Evolutionary conservation across 108 stramenopile genomes (phyloP).

Genomic region (Nitzschia sp.): DNA sequence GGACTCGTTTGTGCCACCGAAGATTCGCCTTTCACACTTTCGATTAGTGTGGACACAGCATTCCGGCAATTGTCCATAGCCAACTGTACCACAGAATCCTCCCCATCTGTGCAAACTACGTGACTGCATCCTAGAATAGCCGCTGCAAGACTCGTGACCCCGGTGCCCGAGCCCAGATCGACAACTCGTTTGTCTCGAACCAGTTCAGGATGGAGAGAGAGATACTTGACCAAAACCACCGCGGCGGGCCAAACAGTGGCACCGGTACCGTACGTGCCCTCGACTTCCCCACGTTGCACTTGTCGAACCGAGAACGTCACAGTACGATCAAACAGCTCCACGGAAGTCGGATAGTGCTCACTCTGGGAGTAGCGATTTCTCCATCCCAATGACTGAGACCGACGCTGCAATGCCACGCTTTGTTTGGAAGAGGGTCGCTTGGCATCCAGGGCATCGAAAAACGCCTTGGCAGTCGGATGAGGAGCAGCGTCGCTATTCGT

Average conservation of each 20-base stretch:
- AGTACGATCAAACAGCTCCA: neutral
- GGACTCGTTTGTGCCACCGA: neutral
- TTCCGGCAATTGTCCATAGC: conserved; percentile 60
- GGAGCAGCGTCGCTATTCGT: conserved; percentile 5
- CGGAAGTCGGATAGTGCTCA: conserved; percentile 53
- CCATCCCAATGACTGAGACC: conserved; percentile 59
- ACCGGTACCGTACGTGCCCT: conserved; percentile 88
- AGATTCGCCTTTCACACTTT: neutral
- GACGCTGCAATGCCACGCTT: conserved; percentile 31
- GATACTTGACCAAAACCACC: conserved; percentile 80
- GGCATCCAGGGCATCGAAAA: conserved; percentile 62
- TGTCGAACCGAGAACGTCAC: conserved; percentile 58
- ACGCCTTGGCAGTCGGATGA: conserved; percentile 60
- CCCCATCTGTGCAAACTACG: conserved; percentile 83
- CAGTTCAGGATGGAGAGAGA: conserved; percentile 51
- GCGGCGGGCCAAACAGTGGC: conserved; percentile 92
- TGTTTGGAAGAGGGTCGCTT: neutral
- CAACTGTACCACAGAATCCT: conserved; percentile 65
- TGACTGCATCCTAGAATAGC: conserved; percentile 69
- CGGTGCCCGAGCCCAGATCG: conserved; percentile 86
- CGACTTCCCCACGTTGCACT: conserved; percentile 79
- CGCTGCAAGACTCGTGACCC: conserved; percentile 77
- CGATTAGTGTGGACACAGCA: conserved; percentile 14
- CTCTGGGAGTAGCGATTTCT: conserved; percentile 72
- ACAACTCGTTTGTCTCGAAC: conserved; percentile 50